phyloP scores from a whole-genome alignment of 2,329 filamentous ascomycete species.

The Hymenoscyphus fructigenus region DNA sequence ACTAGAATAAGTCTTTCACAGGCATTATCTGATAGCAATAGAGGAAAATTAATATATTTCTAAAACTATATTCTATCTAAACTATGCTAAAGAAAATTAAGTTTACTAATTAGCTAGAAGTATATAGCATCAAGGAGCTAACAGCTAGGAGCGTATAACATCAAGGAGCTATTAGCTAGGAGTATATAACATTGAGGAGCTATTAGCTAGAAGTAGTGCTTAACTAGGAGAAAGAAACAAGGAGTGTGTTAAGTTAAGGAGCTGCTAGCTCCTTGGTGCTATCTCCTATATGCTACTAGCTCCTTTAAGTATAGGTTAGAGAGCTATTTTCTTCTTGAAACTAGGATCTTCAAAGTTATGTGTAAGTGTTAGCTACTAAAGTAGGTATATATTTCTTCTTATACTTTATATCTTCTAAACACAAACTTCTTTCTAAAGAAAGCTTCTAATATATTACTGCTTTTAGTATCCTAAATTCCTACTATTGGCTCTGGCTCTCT shows the following conservation, averaged over 20 bases:
- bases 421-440: no score
- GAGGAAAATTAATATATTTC: neutral
- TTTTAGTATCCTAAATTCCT: no score
- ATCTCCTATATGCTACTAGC: slow-evolving; percentile 9
- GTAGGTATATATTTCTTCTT: neutral
- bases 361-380: slow-evolving; percentile 1
- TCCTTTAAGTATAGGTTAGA: slow-evolving; percentile 1
- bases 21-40: no score
- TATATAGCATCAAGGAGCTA: no score
- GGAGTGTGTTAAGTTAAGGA: neutral
- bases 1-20: no score
- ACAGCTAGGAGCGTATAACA: no score
- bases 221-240: slow-evolving; percentile 6
- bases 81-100: slow-evolving; percentile 15
- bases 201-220: neutral
- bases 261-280: slow-evolving; percentile 2
- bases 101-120: slow-evolving; percentile 19
- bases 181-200: no score
- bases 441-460: no score
- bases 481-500: no score
- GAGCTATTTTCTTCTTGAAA: slow-evolving; percentile 1
- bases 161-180: no score
- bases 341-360: slow-evolving; percentile 14
- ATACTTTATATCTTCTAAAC: no score
- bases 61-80: slow-evolving; percentile 14